Conservation (phyloP, 176 grass and related monocot species). For the Oryza rufipogon region DNA sequence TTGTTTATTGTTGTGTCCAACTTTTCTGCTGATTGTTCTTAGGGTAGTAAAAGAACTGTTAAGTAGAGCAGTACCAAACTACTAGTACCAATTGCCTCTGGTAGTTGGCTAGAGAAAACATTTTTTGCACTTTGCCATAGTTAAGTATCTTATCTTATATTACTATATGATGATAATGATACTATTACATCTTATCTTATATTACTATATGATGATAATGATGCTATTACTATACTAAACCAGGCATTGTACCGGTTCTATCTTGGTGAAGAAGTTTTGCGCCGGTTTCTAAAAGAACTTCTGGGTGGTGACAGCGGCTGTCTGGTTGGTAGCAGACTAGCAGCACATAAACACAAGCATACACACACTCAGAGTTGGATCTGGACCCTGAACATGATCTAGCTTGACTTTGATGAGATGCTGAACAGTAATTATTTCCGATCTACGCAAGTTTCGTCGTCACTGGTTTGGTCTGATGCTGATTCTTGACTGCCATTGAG, state of each 20-base stretch:
- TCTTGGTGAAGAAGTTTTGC: slow-evolving; percentile 22
- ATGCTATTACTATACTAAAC: background rate
- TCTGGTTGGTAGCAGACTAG: slow-evolving; percentile 21
- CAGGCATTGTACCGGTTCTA: background rate
- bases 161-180: background rate
- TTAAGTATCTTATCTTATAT: background rate
- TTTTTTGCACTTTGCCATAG: background rate
- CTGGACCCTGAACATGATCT: background rate
- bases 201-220: background rate
- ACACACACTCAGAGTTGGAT: background rate
- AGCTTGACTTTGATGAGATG: slow-evolving; percentile 11
- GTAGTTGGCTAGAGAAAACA: background rate
- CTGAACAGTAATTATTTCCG: background rate
- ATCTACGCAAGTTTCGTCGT: background rate
- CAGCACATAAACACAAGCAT: background rate
- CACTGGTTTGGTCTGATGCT: slow-evolving; percentile 13
- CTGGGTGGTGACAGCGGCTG: background rate
- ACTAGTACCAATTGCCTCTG: background rate
- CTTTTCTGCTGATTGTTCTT: background rate
- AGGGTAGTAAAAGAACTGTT: background rate
- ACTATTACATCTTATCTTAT: background rate
- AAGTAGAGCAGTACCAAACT: background rate
- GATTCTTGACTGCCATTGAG: background rate
- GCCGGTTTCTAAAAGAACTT: background rate
- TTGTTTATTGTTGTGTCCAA: background rate